Base-by-base conservation (phyloP, 148 eudicot genomes). In the Persicaria maculosa region DNA sequence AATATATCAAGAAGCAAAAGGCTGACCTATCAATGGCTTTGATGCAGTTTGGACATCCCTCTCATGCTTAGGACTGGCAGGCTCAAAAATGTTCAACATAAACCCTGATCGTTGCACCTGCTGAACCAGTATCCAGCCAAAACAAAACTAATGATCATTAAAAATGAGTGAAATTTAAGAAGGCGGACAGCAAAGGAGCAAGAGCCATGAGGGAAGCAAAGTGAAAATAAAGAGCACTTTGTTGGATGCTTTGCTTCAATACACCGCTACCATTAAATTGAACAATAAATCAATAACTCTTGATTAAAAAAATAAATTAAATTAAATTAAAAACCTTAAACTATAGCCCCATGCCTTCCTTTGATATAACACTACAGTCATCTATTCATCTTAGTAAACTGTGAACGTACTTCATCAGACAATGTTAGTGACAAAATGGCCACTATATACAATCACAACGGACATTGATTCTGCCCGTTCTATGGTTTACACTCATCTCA, bases 261-360 rank as follows among this genome's bases (percentile, higher is more conserved):
- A 80, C 97, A 61, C 89, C 97, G 80, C 95, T 93, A 75, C 92
- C 94, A 78, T 93, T 97, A 31, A 93, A 92, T 94, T 93, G 83
- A 47, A 69, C 52, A 57, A 67, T 47, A 31, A 31, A 22, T 22
- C 17, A 5, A 64, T n/a, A 59, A 31, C 40, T 31, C 40, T 31
- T 31, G 40, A 31, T 31, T 31, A 31, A 31, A 31, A 31, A 31
- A 31, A 31, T 31, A 31, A 31, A 31, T 31, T 31, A 0, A 31
- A 31, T 1, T 31, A 31, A 31, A 31, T 31, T 31, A 31, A 31
- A 31, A 31, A 31, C 40, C 40, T 31, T 31, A 31, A 31, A 31
- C 40, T 31, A 31, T 31, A 31, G 40, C 40, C 40, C 40, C 40
- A 31, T 31, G 40, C 40, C 40, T 31, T 31, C 2, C 40, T 31